Evolutionary conservation across 1,284 basidiomycete species (phyloP).

Genomic region (Schizophyllum commune): DNA sequence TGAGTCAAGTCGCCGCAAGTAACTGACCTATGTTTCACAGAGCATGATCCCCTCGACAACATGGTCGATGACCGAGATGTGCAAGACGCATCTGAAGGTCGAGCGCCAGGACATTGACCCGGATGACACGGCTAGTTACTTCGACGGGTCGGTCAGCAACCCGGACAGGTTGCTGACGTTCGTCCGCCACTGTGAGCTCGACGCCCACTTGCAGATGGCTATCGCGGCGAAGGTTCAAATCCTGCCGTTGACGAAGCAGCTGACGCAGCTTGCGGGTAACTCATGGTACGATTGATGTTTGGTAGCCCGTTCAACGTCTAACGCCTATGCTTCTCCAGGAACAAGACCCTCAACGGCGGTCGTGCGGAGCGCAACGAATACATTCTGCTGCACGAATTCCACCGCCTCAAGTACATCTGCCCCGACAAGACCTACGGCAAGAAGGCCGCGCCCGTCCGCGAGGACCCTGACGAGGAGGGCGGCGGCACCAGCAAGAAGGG

Average conservation of each 20-base stretch:
- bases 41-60: slow-evolving; percentile 93
- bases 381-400: slow-evolving; percentile 97
- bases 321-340: slow-evolving; percentile 44
- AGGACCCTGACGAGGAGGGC: slow-evolving; percentile 58
- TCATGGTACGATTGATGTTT: slow-evolving; percentile 61
- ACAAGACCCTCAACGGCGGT: slow-evolving; percentile 90
- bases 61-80: slow-evolving; percentile 98
- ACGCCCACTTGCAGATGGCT: slow-evolving; percentile 95
- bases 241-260: slow-evolving; percentile 82
- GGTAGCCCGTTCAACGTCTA: background rate
- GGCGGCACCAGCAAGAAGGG: slow-evolving; percentile 15
- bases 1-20: slow-evolving; percentile 25
- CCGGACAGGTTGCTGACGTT: slow-evolving; percentile 83
- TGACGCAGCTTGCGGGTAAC: slow-evolving; percentile 97
- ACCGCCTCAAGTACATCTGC: slow-evolving; percentile 91
- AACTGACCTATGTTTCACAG: slow-evolving; percentile 33
- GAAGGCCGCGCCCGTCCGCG: slow-evolving; percentile 54
- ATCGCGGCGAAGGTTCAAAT: slow-evolving; percentile 89
- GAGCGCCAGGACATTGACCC: slow-evolving; percentile 92
- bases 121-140: slow-evolving; percentile 88
- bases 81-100: slow-evolving; percentile 80
- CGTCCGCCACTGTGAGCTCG: slow-evolving; percentile 88
- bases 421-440: slow-evolving; percentile 91
- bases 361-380: slow-evolving; percentile 99
- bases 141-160: slow-evolving; percentile 77